These are phyloP conservation scores for Ogataea sp. DNA, from an alignment of 805 yeast genomes.

Conservation along the genomic window DNA sequence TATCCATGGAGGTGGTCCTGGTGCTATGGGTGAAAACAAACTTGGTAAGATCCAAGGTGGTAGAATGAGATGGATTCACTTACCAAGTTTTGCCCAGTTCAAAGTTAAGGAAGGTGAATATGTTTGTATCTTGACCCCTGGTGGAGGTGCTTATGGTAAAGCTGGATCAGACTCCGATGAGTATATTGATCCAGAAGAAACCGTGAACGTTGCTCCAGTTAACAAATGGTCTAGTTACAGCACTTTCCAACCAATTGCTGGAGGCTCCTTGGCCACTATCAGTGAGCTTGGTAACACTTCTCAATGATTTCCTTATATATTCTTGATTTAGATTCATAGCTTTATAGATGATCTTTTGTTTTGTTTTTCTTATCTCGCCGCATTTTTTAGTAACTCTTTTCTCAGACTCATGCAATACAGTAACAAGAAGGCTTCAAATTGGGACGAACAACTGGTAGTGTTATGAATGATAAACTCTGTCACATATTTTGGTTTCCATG, in stretches of 20 bases:
- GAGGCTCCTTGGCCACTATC: conserved; percentile 12
- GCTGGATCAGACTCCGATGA: conserved; percentile 24
- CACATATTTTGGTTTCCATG: no score
- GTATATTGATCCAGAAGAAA: conserved; percentile 22
- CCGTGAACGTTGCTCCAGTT: conserved; percentile 1
- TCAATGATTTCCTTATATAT: no score
- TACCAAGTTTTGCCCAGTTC: conserved; percentile 32
- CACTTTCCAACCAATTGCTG: conserved; percentile 11
- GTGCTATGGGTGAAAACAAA: conserved; percentile 35
- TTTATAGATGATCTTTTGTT: no score
- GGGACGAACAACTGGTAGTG: no score
- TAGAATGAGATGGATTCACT: conserved; percentile 22
- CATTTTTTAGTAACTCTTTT: no score
- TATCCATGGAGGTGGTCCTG: conserved; percentile 42
- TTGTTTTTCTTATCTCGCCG: no score
- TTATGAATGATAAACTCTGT: no score
- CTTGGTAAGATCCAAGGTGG: conserved; percentile 24
- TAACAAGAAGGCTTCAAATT: no score
- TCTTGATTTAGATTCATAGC: no score
- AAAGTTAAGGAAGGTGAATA: conserved; percentile 30
- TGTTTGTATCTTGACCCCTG: conserved; percentile 31
- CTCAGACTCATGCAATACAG: no score
- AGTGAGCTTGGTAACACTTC: conserved; percentile 10
- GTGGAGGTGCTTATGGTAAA: conserved; percentile 40
- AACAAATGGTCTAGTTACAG: conserved; percentile 3